Conservation (phyloP, 83 land plant genomes). For the Picea abies region DNA sequence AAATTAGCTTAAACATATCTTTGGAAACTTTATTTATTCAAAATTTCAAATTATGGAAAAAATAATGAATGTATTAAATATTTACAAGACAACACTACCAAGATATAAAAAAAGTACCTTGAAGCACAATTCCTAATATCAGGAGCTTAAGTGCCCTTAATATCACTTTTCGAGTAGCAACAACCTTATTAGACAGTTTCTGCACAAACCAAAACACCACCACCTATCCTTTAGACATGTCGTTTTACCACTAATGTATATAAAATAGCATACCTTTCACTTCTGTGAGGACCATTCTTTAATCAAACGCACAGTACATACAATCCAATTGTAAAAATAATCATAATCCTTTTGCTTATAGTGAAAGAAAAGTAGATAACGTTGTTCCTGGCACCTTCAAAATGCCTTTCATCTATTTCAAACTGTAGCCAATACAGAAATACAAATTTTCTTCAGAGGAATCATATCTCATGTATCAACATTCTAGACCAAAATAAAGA, state of each 20-base stretch:
- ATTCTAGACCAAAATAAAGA: not conserved
- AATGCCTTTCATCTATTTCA: not conserved
- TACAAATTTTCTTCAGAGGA: not conserved
- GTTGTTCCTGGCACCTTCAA: not conserved
- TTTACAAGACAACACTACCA: not conserved
- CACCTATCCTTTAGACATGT: not conserved
- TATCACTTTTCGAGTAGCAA: constrained; percentile 49
- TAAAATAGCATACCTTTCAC: not conserved
- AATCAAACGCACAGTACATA: too few relatives aligned
- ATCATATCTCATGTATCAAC: not conserved
- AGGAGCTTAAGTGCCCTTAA: constrained; percentile 61
- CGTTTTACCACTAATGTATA: not conserved
- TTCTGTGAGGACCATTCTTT: too few relatives aligned
- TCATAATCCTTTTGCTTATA: not conserved
- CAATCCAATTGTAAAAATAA: not conserved
- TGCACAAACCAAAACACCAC: constrained; percentile 10
- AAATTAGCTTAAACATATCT: too few relatives aligned
- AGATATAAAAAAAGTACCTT: constrained; percentile 35
- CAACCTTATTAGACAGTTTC: constrained; percentile 34
- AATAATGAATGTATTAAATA: not conserved
- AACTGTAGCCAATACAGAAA: not conserved
- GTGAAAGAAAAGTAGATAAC: not conserved
- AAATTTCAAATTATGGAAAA: constrained; percentile 8
- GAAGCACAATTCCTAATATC: constrained; percentile 57
- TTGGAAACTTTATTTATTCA: not conserved